Evolutionary conservation across 169 alveolate species (phyloP).

Genomic region (Hepatocystis sp.): DNA sequence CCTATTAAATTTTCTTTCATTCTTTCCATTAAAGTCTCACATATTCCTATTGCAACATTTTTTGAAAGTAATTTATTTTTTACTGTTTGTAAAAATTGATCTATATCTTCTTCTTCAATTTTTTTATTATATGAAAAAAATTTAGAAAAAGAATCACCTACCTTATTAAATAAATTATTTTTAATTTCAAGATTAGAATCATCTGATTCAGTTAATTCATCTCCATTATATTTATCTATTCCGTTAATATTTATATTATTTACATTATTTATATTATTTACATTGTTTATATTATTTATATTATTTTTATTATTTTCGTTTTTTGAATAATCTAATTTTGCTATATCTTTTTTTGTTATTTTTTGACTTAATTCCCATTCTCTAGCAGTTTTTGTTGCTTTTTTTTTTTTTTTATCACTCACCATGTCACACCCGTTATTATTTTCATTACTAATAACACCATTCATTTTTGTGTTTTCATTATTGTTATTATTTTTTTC

Average conservation of each 20-base stretch:
- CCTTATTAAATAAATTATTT: constrained; percentile 43
- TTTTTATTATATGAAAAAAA: constrained; percentile 87
- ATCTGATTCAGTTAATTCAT: constrained; percentile 48
- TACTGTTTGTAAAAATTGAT: constrained; percentile 88
- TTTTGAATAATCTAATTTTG: constrained; percentile 56
- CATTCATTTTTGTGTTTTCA: constrained; percentile 10
- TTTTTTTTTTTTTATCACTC: constrained; percentile 19
- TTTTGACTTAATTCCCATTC: constrained; percentile 71
- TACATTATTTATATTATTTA: constrained; percentile 5
- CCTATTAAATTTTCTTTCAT: constrained; percentile 89
- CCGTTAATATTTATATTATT: constrained; percentile 5
- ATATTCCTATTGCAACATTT: constrained; percentile 94
- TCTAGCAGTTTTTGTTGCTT: constrained; percentile 57
- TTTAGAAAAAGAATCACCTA: constrained; percentile 88
- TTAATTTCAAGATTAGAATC: constrained; percentile 38
- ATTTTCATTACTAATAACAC: constrained; percentile 6
- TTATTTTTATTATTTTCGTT: no score
- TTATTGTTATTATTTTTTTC: no score
- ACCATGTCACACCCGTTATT: background rate
- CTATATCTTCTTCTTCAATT: constrained; percentile 89
- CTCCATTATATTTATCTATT: constrained; percentile 22
- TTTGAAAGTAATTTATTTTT: constrained; percentile 88
- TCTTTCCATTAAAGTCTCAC: constrained; percentile 89
- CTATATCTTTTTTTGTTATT: constrained; percentile 36
- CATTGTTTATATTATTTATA: no score